Evolutionary conservation across 495 filamentous ascomycete species (phyloP), one percentile per base, ranked within the genome.

Genomic region (Xylaria palmicola): DNA sequence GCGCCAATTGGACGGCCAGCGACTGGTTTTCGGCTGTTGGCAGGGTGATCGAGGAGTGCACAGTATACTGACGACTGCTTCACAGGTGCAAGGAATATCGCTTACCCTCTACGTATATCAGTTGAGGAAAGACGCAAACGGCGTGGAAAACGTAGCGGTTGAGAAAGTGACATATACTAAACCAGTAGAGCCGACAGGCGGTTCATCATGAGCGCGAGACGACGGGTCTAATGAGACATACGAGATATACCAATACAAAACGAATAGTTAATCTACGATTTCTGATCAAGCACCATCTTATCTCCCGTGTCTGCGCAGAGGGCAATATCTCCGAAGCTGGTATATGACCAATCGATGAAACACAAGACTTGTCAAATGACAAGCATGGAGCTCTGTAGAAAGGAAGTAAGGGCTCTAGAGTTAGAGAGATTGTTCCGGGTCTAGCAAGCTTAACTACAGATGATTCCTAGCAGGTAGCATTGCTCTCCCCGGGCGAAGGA

Each of bases 101-200:
- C 83, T 99, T 37, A 93, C 96, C 60, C 81, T 99, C 48, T 98
- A 99, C 71, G 94, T 99, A 56, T 99, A 99, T 76, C 94, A 99
- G 70, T 77, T 98, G 47, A 88, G 90, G 72, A 95, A 89, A 67
- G 93, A 96, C 69, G 87, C 83, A 57, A 90, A 92, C 62, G 95
- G 94, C 1, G 85, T 83, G 12, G 93, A 97, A 74, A 96, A 88
- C 60, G 95, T 99, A 15, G 90, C 88, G 27, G 94, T 99, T 40
- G 94, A 99, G 75, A 98, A 98, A 80, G 92, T 99, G 40, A 95
- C 91, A 36, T 99, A 92, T 73, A 91, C 95, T 68, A 98, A 97
- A 79, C 90, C 90, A 22, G 81, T 84, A 56, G 77, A 80, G 61
- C 79, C 79, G 24, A 75, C 77, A 20, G 75, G 73, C 4, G 70